These are phyloP conservation scores for Claviceps monticola DNA, from an alignment of 2,329 filamentous ascomycete genomes.

Conservation along the genomic window DNA sequence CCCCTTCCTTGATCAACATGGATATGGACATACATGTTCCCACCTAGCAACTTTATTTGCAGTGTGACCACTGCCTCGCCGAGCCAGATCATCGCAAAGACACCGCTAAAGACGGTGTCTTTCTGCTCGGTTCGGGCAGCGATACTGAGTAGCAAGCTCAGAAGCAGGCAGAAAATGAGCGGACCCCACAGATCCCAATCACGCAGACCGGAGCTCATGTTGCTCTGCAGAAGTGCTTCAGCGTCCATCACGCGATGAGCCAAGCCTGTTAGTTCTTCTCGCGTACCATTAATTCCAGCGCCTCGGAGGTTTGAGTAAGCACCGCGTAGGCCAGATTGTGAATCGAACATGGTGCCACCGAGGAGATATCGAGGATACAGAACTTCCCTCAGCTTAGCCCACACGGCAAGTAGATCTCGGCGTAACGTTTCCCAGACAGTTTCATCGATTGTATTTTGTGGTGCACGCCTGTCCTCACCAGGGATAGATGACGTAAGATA, in stretches of 20 bases:
- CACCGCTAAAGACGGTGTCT: constrained; percentile 82
- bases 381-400: constrained; percentile 97
- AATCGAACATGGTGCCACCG: constrained; percentile 50
- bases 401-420: constrained; percentile 80
- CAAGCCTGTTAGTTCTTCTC: constrained; percentile 47
- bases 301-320: constrained; percentile 48
- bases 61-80: constrained; percentile 93
- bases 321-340: constrained; percentile 38
- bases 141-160: constrained; percentile 79
- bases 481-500: constrained; percentile 83
- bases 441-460: constrained; percentile 92
- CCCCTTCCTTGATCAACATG: not conserved
- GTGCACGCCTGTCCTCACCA: constrained; percentile 81
- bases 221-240: constrained; percentile 47
- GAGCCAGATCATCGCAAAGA: constrained; percentile 95
- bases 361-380: constrained; percentile 92
- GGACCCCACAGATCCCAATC: constrained; percentile 99
- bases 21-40: constrained; percentile 68
- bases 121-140: constrained; percentile 67
- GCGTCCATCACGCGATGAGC: constrained; percentile 50
- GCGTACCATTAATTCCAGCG: constrained; percentile 42
- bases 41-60: constrained; percentile 91
- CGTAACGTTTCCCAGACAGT: constrained; percentile 94
- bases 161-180: constrained; percentile 78
- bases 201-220: constrained; percentile 78